Evolutionary conservation across 768 basidiomycete genomes (phyloP).

Genomic region (Amyloporia xantha): DNA sequence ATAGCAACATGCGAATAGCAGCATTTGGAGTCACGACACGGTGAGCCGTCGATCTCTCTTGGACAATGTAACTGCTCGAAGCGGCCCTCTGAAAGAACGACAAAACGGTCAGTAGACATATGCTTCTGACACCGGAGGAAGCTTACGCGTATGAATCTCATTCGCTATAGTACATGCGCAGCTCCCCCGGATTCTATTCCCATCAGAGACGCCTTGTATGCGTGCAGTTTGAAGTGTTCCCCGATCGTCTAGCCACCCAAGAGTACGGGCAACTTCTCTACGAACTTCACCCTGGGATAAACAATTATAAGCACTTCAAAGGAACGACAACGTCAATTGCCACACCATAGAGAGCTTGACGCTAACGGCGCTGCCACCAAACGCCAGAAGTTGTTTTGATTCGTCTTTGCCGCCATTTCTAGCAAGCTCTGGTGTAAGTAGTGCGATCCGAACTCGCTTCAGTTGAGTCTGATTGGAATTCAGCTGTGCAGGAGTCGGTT

Average conservation of each 20-base stretch:
- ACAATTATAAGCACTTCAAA: neutral
- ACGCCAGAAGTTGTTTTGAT: neutral
- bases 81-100: neutral
- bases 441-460: slow-evolving; percentile 4
- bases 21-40: neutral
- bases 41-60: slow-evolving; percentile 1
- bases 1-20: neutral
- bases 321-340: neutral
- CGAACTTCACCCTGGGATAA: neutral
- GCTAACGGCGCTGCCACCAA: slow-evolving; percentile 3
- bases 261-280: neutral
- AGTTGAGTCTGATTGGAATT: neutral
- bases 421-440: slow-evolving; percentile 4
- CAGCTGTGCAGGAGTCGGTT: no score
- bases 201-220: neutral
- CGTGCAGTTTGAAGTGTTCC: neutral
- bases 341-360: neutral
- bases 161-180: slow-evolving; percentile 1
- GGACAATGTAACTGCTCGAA: slow-evolving; percentile 5
- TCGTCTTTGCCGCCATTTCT: neutral
- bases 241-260: neutral
- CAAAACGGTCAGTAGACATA: neutral
- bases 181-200: neutral
- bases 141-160: neutral
- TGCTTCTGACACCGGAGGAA: neutral